Evolutionary conservation across 2,329 filamentous ascomycete species (phyloP), one percentile per base, ranked within the genome.

Genomic region (Alternaria conjuncta): DNA sequence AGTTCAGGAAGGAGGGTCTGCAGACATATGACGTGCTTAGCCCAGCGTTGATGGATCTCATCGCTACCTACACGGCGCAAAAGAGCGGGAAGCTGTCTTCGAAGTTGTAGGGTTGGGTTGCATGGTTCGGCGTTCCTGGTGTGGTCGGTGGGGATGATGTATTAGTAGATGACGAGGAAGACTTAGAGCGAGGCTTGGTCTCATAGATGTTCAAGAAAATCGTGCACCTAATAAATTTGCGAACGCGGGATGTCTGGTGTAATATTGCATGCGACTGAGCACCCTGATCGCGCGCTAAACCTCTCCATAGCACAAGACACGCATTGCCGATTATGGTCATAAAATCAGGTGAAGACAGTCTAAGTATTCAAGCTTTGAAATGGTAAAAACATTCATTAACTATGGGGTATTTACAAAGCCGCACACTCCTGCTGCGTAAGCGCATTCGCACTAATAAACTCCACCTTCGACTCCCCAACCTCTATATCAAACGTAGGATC

Each of bases 11-110:
- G 2, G 69, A 86, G 18, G 89, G 89, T 0, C 78, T 92, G 54
- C 82, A 89, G 80, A 82, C 86, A 2, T 92, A 91, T 75, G 89
- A 92, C 77, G 83, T 83, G 18, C 80, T 92, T 49, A 87, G 84
- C 6, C 89, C 89, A 18, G 64, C 82, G 4, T 78, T 92, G 72
- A 91, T 91, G 89, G 89, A 91, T 65, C 49, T 71, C 32, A 75
- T 76, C 47, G 73, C 74, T 9, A 84, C 86, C 2, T 88, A 81
- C 74, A 86, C 85, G 0, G 88, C 82, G 0, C 80, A 87, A 80
- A 86, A 80, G 69, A 71, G 74, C 4, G 81, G 81, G 10, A 71
- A 68, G 69, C 49, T 72, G 57, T 49, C 65, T 20, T 43, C 73
- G 20, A 75, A 75, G 63, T 56, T 75, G 62, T 75, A 73, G 53